A percentile compares a stretch with the other conserved stretches of the same genome.
Evolutionary conservation across 2,329 filamentous ascomycete genomes (phyloP).

Genomic region (Xylaria sp.): DNA sequence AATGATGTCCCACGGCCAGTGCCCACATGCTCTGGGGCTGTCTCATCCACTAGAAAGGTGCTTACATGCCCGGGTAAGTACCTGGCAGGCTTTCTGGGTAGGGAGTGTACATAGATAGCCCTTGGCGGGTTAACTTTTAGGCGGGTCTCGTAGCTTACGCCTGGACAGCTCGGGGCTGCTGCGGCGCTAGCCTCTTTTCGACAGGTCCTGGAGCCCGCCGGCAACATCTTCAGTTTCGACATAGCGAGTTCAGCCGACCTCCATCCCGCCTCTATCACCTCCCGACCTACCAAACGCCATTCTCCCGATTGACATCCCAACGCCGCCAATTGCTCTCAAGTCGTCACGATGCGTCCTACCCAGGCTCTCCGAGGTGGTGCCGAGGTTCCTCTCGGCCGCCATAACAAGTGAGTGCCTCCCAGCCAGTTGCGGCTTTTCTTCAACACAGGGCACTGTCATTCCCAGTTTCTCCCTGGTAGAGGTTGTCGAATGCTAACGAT

Average conservation of each 20-base stretch:
- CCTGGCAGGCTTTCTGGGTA: too few species aligned
- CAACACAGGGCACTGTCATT: background rate
- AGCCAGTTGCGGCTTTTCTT: constrained; percentile 43
- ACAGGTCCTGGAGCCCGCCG: constrained; percentile 22
- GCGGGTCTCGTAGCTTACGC: constrained; percentile 25
- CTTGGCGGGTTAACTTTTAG: constrained; percentile 29
- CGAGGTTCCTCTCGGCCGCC: constrained; percentile 49
- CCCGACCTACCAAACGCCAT: constrained; percentile 22
- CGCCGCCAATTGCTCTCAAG: constrained; percentile 35
- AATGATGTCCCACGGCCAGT: too few species aligned
- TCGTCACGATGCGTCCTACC: constrained; percentile 53
- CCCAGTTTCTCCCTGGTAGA: background rate
- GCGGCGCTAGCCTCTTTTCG: constrained; percentile 26
- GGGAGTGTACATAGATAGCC: background rate
- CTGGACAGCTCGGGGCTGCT: constrained; percentile 23
- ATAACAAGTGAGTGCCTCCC: constrained; percentile 49
- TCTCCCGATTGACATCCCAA: constrained; percentile 39
- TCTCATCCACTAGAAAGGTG: too few species aligned
- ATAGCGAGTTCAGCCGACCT: constrained; percentile 30
- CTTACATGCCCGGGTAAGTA: too few species aligned
- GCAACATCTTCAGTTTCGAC: constrained; percentile 41
- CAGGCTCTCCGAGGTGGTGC: constrained; percentile 50
- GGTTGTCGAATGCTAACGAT: constrained; percentile 30
- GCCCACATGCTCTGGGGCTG: too few species aligned
- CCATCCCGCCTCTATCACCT: constrained; percentile 17